Conservation (phyloP, 768 basidiomycete genomes). For the Crepidotus variabilis region DNA sequence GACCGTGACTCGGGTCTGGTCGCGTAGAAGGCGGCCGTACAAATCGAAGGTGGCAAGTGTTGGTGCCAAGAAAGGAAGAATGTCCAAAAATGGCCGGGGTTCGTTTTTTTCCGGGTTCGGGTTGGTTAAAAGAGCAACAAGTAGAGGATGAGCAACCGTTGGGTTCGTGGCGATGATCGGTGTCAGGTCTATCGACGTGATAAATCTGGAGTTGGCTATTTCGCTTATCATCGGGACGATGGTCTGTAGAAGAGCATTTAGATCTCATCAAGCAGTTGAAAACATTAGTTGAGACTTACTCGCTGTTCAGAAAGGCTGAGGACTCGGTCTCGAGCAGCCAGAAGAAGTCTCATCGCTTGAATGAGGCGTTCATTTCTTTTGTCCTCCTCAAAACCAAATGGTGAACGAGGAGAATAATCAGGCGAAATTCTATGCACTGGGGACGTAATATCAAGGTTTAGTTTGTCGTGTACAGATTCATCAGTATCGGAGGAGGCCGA, state of each 20-base stretch:
- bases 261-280: background rate
- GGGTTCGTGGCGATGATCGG: slow-evolving; percentile 67
- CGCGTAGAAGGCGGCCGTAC: slow-evolving; percentile 63
- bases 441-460: slow-evolving; percentile 12
- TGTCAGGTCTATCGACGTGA: slow-evolving; percentile 66
- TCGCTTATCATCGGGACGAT: slow-evolving; percentile 49
- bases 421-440: slow-evolving; percentile 15
- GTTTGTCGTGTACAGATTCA: slow-evolving; percentile 15
- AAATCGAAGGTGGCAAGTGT: slow-evolving; percentile 73
- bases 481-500: slow-evolving; percentile 40
- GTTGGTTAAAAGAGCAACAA: slow-evolving; percentile 52
- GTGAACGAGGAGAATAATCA: slow-evolving; percentile 17
- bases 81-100: slow-evolving; percentile 55
- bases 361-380: slow-evolving; percentile 53
- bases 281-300: slow-evolving; percentile 32
- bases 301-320: slow-evolving; percentile 75
- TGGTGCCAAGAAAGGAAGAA: slow-evolving; percentile 64
- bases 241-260: slow-evolving; percentile 29
- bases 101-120: slow-evolving; percentile 32
- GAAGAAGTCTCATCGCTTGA: slow-evolving; percentile 63
- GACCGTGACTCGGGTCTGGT: slow-evolving; percentile 47
- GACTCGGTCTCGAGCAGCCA: slow-evolving; percentile 67
- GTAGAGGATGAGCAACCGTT: slow-evolving; percentile 62
- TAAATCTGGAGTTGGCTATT: slow-evolving; percentile 43
- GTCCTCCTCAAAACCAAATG: slow-evolving; percentile 48